Evolutionary conservation across 2,329 filamentous ascomycete species (phyloP), one percentile per base, ranked within the genome.

Genomic region (Exophiala viscosa): DNA sequence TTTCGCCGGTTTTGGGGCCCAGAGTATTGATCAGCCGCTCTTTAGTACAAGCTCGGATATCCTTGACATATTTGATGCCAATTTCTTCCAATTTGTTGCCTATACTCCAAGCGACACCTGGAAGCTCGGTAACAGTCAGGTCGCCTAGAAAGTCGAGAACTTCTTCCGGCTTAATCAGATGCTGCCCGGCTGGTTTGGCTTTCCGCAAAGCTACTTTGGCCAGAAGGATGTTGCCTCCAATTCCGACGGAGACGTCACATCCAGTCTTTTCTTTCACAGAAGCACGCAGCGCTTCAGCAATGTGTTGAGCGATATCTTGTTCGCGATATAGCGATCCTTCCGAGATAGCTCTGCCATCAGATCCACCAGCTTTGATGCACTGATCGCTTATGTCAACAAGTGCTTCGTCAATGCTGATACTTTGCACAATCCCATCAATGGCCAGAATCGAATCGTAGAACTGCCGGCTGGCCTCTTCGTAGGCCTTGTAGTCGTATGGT

Each of bases 341-440:
- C 7, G 80, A 78, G 3, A 84, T 66, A 1, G 78, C 80, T 17
- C 75, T 73, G 1, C 87, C 88, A 61, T 87, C 80, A 1, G 86
- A 87, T 2, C 82, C 84, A 9, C 82, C 79, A 11, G 78, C 79
- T 10, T 78, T 73, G 40, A 90, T 72, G 54, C 93, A 87, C 3
- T 88, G 71, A 3, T 75, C 74, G 2, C 88, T 93, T 32, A 91
- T 80, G 68, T 99, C 93, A 13, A 99, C 73, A 6, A 99, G 78
- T 1, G 90, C 93, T 70, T 99, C 95, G 61, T 99, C 95, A 41
- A 99, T 88, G 65, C 93, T 97, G 47, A 99, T 92, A 64, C 93
- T 97, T 67, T 99, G 93, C 0, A 97, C 90, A 14, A 89, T 71
- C 1, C 90, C 92, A 14, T 87, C 90, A 7, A 90, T 77, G 5